Evolutionary conservation across 106 monocot species (phyloP).

Genomic region (Amphibolis antarctica): DNA sequence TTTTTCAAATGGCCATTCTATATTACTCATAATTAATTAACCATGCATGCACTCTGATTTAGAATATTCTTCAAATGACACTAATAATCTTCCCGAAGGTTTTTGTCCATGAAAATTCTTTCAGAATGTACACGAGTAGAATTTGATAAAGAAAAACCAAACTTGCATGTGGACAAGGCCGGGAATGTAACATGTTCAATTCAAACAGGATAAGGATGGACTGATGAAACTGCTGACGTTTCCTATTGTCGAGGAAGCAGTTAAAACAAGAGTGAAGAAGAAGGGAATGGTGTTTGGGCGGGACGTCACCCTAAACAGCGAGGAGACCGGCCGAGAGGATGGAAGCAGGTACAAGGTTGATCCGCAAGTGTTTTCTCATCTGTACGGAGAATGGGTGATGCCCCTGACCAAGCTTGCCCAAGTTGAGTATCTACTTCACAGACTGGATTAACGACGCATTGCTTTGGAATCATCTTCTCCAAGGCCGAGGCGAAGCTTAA

Average conservation of each 20-base stretch:
- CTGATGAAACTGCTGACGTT: constrained; percentile 84
- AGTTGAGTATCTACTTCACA: constrained; percentile 82
- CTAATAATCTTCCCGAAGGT: too few relatives aligned
- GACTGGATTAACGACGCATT: constrained; percentile 1
- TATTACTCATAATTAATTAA: too few relatives aligned
- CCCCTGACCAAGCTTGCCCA: constrained; percentile 80
- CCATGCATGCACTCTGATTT: too few relatives aligned
- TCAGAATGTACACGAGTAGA: too few relatives aligned
- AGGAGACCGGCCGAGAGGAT: not conserved
- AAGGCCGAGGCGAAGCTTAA: too few relatives aligned
- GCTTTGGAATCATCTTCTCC: not conserved
- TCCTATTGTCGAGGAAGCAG: constrained; percentile 67
- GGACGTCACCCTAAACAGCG: constrained; percentile 34
- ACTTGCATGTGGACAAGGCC: too few relatives aligned
- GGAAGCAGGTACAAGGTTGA: constrained; percentile 1
- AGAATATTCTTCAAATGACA: too few relatives aligned
- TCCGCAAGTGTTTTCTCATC: constrained; percentile 8
- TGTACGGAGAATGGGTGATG: constrained; percentile 83
- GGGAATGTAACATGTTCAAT: not conserved
- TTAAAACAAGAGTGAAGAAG: constrained; percentile 73
- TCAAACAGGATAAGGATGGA: constrained; percentile 47
- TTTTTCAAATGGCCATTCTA: too few relatives aligned
- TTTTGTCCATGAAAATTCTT: too few relatives aligned
- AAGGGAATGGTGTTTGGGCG: constrained; percentile 75
- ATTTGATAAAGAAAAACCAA: too few relatives aligned